Evolutionary conservation across 1,284 basidiomycete species (phyloP).

Genomic region (Baeospora myosura): DNA sequence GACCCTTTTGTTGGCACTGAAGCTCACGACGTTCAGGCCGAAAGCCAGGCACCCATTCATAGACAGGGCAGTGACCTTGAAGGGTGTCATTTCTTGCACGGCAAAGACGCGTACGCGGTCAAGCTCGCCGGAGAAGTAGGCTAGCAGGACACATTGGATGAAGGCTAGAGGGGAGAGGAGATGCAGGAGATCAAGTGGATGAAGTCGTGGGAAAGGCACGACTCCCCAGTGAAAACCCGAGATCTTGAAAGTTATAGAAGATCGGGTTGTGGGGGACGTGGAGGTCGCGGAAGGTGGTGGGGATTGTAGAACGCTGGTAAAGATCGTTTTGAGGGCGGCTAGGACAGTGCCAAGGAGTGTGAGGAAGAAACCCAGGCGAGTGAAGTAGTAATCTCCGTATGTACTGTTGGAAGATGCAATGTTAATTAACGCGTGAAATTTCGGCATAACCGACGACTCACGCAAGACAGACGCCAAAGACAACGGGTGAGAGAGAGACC

Average conservation of each 20-base stretch:
- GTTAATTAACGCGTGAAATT: conserved; percentile 2
- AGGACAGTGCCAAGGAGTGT: conserved; percentile 85
- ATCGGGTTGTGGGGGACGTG: conserved; percentile 16
- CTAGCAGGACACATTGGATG: conserved; percentile 74
- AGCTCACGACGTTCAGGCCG: conserved; percentile 85
- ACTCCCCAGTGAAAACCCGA: conserved; percentile 1
- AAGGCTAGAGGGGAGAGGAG: conserved; percentile 86
- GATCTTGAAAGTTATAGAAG: conserved; percentile 1
- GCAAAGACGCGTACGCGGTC: conserved; percentile 50
- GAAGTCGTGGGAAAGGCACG: conserved; percentile 45
- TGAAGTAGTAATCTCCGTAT: conserved; percentile 88
- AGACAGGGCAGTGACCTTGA: conserved; percentile 49
- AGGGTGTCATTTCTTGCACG: conserved; percentile 40
- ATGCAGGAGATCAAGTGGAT: conserved; percentile 81
- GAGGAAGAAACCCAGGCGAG: conserved; percentile 71
- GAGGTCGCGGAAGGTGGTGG: conserved; percentile 10
- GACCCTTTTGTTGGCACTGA: conserved; percentile 85
- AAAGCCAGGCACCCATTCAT: conserved; percentile 85
- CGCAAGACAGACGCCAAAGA: conserved; percentile 89
- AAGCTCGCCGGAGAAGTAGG: conserved; percentile 75
- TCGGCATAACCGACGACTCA: conserved; percentile 37
- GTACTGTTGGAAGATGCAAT: conserved; percentile 46
- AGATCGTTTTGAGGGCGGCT: conserved; percentile 86
- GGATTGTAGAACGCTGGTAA: conserved; percentile 74
- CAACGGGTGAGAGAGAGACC: conserved; percentile 77